A percentile compares a stretch with the other conserved stretches of the same genome.
Conservation (phyloP, 2,329 filamentous ascomycete genomes). For the Geosmithia putterillii region DNA sequence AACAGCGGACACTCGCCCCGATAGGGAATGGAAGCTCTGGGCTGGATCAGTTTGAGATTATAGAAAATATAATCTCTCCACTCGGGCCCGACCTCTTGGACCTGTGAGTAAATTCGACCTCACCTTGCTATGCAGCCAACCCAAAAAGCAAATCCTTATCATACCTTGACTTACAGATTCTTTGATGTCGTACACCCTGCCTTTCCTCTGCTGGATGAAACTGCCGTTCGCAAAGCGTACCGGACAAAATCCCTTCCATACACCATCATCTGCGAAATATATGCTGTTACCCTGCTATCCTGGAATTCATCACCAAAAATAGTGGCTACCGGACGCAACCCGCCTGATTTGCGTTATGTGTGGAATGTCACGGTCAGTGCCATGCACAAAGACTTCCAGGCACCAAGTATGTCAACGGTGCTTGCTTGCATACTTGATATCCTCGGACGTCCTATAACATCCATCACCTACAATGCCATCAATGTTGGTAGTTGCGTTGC, state of each 20-base stretch:
- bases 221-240: not conserved
- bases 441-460: constrained; percentile 2
- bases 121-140: not conserved
- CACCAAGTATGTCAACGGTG: constrained; percentile 2
- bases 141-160: not conserved
- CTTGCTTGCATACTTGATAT: constrained; percentile 3
- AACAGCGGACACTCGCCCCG: not conserved
- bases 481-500: constrained; percentile 3
- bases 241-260: not conserved
- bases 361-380: constrained; percentile 3
- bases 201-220: constrained; percentile 3
- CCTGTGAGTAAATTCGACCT: not conserved
- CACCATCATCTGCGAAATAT: constrained; percentile 1
- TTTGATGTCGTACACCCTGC: constrained; percentile 4
- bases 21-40: constrained; percentile 1
- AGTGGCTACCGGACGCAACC: not conserved
- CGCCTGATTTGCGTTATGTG: constrained; percentile 2
- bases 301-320: not conserved
- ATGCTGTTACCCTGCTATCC: constrained; percentile 2
- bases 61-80: constrained; percentile 1
- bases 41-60: constrained; percentile 2
- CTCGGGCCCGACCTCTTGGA: not conserved
- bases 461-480: constrained; percentile 2
- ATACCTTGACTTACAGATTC: not conserved
- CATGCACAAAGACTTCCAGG: constrained; percentile 2